A percentile compares a stretch with the other conserved stretches of the same genome.
Conservation (phyloP, 2,329 filamentous ascomycete genomes). For the Phaeosphaeriaceae sp. region DNA sequence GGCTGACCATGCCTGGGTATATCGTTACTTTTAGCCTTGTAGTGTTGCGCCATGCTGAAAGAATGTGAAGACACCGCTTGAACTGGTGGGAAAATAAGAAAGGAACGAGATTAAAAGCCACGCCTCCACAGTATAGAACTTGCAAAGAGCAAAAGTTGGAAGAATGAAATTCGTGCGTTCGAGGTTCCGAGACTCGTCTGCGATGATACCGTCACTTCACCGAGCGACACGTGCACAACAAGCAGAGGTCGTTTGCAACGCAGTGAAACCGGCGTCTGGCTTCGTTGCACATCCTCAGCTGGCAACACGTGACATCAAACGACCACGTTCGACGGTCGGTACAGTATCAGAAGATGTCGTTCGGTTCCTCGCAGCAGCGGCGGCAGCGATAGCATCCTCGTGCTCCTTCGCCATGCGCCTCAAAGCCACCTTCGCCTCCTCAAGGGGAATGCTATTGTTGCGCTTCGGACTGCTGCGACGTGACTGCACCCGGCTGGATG, state of each 20-base stretch:
- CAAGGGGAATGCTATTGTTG: conserved; percentile 38
- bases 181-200: too few species aligned
- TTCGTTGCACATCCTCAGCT: conserved; percentile 6
- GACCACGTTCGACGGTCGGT: conserved; percentile 27
- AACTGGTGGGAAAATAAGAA: neutral
- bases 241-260: neutral
- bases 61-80: neutral
- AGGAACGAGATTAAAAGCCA: neutral
- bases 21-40: conserved; percentile 13
- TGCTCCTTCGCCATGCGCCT: conserved; percentile 37
- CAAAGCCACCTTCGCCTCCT: conserved; percentile 36
- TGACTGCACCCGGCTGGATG: conserved; percentile 31
- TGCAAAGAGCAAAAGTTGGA: too few species aligned
- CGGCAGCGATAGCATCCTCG: conserved; percentile 30
- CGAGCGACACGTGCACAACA: neutral
- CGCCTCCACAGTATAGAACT: too few species aligned
- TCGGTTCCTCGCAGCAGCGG: conserved; percentile 8
- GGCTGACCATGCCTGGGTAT: conserved; percentile 16
- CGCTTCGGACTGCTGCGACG: conserved; percentile 35
- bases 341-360: conserved; percentile 17
- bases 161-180: neutral
- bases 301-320: conserved; percentile 19
- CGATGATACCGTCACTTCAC: neutral
- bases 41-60: conserved; percentile 9
- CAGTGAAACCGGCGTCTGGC: neutral